Evolutionary conservation across 495 filamentous ascomycete species (phyloP).

Genomic region (Apodospora peruviana): DNA sequence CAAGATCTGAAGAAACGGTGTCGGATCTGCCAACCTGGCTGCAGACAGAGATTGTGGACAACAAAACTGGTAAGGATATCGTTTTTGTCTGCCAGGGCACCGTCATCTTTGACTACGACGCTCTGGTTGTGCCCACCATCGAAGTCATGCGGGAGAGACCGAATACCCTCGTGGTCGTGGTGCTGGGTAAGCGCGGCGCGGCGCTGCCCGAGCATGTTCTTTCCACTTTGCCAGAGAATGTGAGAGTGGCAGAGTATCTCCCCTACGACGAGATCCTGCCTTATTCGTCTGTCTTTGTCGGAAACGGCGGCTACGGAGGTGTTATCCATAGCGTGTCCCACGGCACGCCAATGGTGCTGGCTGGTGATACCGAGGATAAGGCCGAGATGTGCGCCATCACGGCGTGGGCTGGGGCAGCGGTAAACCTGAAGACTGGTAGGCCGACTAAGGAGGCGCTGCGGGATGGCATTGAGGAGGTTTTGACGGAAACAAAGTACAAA

Average conservation of each 20-base stretch:
- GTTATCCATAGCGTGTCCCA: slow-evolving; percentile 29
- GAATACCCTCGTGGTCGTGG: slow-evolving; percentile 23
- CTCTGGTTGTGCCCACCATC: background rate
- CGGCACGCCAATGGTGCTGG: slow-evolving; percentile 31
- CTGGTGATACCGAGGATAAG: slow-evolving; percentile 35
- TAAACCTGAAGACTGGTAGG: slow-evolving; percentile 16
- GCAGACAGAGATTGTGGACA: background rate
- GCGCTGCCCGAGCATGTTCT: slow-evolving; percentile 9
- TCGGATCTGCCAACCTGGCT: background rate
- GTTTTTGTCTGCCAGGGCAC: background rate
- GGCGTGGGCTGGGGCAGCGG: slow-evolving; percentile 22
- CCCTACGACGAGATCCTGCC: slow-evolving; percentile 28
- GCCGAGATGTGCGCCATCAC: slow-evolving; percentile 22
- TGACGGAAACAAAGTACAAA: slow-evolving; percentile 1
- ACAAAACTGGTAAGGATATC: background rate
- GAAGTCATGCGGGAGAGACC: background rate
- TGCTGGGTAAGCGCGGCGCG: slow-evolving; percentile 23
- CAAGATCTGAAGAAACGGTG: background rate
- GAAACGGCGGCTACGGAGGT: slow-evolving; percentile 34
- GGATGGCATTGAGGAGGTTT: slow-evolving; percentile 15
- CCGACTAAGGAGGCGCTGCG: slow-evolving; percentile 16
- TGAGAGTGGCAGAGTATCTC: slow-evolving; percentile 25
- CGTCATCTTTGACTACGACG: background rate
- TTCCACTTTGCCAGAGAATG: slow-evolving; percentile 17
- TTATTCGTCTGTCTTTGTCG: slow-evolving; percentile 24